Percentiles rank a stretch among this genome's conserved stretches.
Evolutionary conservation across 83 land plant genomes (phyloP).

Genomic region (Diphasiastrum complanatum): DNA sequence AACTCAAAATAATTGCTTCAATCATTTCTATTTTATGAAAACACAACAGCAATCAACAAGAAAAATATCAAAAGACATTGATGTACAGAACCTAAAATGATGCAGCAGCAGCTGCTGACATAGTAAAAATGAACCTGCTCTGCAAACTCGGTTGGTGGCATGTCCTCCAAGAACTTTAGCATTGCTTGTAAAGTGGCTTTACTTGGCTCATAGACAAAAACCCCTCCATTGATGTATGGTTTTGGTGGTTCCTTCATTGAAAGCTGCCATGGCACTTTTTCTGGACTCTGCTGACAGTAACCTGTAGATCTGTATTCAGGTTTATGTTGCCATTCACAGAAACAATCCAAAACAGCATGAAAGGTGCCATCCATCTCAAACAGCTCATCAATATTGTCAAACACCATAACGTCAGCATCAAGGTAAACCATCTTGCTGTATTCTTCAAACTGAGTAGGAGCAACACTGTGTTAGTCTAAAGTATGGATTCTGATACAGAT

Average conservation of each 20-base stretch:
- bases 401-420: slow-evolving; percentile 13
- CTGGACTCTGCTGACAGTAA: slow-evolving; percentile 22
- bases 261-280: slow-evolving; percentile 6
- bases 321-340: slow-evolving; percentile 13
- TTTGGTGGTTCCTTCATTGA: slow-evolving; percentile 8
- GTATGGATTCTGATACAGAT: background rate
- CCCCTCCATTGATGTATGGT: slow-evolving; percentile 25
- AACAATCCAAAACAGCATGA: slow-evolving; percentile 16
- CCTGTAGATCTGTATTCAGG: slow-evolving; percentile 5
- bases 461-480: background rate
- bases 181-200: background rate
- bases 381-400: slow-evolving; percentile 11
- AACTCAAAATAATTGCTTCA: too few relatives aligned
- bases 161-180: slow-evolving; percentile 1
- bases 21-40: too few relatives aligned
- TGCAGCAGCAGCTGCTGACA: too few relatives aligned
- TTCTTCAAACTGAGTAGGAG: slow-evolving; percentile 23
- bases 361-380: slow-evolving; percentile 10
- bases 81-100: background rate
- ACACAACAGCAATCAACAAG: background rate
- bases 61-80: background rate
- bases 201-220: slow-evolving; percentile 22
- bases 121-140: slow-evolving; percentile 10
- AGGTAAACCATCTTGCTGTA: slow-evolving; percentile 27
- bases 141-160: slow-evolving; percentile 17